Conservation (phyloP, 78 protist genomes). For the Dictyostelium firmibasis region DNA sequence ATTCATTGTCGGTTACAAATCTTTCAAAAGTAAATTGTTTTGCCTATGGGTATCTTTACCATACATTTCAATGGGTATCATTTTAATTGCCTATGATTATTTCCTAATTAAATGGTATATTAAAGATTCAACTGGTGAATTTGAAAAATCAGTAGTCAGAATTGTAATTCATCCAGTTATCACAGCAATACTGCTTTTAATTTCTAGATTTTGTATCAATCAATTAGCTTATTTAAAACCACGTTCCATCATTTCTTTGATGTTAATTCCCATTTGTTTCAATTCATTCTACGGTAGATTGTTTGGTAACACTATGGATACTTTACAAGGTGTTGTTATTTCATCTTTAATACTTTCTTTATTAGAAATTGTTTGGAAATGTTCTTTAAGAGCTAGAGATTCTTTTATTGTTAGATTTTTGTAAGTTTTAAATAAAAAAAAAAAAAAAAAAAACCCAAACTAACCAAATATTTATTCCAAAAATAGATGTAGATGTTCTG, state of each 20-base stretch:
- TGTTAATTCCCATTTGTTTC: constrained; percentile 4
- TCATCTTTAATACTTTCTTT: constrained; percentile 12
- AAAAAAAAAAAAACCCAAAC: neutral
- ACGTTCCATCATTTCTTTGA: neutral
- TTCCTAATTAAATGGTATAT: constrained; percentile 21
- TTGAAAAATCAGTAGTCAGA: neutral
- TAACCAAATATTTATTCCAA: neutral
- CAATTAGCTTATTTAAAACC: neutral
- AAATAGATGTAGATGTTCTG: constrained; percentile 49
- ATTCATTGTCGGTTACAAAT: neutral
- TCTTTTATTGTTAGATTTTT: constrained; percentile 38
- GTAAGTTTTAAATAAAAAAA: neutral
- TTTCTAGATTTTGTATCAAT: neutral
- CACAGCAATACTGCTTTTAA: constrained; percentile 18
- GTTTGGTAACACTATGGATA: constrained; percentile 39
- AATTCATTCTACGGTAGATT: constrained; percentile 42
- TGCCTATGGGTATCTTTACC: constrained; percentile 7
- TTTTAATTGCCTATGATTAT: constrained; percentile 23
- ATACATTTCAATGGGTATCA: neutral
- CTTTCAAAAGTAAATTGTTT: neutral
- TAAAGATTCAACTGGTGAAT: constrained; percentile 3
- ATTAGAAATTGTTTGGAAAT: constrained; percentile 38
- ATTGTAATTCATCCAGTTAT: constrained; percentile 39
- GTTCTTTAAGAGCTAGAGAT: constrained; percentile 46
- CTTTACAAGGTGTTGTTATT: constrained; percentile 1